These are phyloP conservation scores for Scolecobasidium constrictum DNA, from an alignment of 2,329 filamentous ascomycete species.

Conservation along the genomic window DNA sequence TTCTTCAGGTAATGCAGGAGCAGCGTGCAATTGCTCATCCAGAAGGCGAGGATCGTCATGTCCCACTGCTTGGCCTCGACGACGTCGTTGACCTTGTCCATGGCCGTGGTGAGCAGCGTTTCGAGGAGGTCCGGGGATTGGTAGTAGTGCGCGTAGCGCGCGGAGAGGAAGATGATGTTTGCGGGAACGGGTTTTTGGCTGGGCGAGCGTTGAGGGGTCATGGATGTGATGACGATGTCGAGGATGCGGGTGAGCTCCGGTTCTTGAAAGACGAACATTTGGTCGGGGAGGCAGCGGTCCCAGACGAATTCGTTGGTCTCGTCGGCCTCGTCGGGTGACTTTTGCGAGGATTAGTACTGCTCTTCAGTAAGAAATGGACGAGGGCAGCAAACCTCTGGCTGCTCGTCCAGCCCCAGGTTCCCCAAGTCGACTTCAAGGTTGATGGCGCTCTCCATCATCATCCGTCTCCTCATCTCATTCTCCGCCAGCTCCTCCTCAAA, in stretches of 20 bases:
- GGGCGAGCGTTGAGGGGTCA: slow-evolving; percentile 90
- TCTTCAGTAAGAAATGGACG: slow-evolving; percentile 14
- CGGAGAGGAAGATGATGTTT: slow-evolving; percentile 92
- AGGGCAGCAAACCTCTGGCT: slow-evolving; percentile 59
- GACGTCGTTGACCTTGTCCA: slow-evolving; percentile 93
- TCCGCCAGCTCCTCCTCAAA: slow-evolving; percentile 98
- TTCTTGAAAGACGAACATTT: slow-evolving; percentile 99
- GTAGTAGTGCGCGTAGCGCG: slow-evolving; percentile 94
- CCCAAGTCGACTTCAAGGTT: slow-evolving; percentile 94
- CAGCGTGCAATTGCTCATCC: slow-evolving; percentile 94
- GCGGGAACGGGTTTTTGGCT: slow-evolving; percentile 97
- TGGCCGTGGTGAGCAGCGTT: slow-evolving; percentile 70
- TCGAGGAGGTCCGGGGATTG: slow-evolving; percentile 75
- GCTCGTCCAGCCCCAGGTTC: slow-evolving; percentile 90
- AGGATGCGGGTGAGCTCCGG: slow-evolving; percentile 83
- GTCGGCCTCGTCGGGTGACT: slow-evolving; percentile 69
- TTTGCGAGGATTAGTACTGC: slow-evolving; percentile 12
- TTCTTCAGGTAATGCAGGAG: slow-evolving; percentile 97
- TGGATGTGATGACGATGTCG: slow-evolving; percentile 92
- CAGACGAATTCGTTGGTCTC: slow-evolving; percentile 93
- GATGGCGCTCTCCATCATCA: slow-evolving; percentile 99
- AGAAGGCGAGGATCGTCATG: slow-evolving; percentile 98
- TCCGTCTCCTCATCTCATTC: slow-evolving; percentile 84
- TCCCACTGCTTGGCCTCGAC: slow-evolving; percentile 97
- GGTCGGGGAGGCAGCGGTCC: slow-evolving; percentile 87